Evolutionary conservation across 495 filamentous ascomycete genomes (phyloP).

Genomic region (Penicillium taxi): DNA sequence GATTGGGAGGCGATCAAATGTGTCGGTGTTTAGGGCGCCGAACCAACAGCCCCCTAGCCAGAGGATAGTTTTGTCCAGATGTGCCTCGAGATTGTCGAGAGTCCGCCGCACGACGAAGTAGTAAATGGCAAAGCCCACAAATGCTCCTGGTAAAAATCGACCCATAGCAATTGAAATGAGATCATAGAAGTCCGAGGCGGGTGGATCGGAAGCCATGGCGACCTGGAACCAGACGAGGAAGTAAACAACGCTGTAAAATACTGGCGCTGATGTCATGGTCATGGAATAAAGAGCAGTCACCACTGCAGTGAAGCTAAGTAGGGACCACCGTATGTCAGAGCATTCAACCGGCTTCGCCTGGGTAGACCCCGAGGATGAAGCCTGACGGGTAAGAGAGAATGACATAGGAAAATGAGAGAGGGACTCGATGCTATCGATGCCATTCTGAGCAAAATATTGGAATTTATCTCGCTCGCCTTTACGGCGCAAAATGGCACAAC

Average conservation of each 20-base stretch:
- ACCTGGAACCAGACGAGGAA: conserved; percentile 67
- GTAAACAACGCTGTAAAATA: conserved; percentile 61
- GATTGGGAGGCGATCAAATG: conserved; percentile 70
- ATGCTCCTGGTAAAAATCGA: conserved; percentile 65
- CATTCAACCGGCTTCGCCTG: conserved; percentile 32
- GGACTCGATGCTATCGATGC: conserved; percentile 58
- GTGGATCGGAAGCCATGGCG: conserved; percentile 64
- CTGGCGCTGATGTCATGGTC: conserved; percentile 52
- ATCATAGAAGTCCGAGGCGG: conserved; percentile 40
- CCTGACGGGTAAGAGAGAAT: conserved; percentile 46
- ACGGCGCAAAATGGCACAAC: conserved; percentile 62
- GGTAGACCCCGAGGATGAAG: conserved; percentile 10
- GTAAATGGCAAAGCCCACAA: conserved; percentile 63
- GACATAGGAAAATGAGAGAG: conserved; percentile 63
- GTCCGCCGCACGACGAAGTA: conserved; percentile 46
- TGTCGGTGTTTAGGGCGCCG: conserved; percentile 67
- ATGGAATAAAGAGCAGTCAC: conserved; percentile 59
- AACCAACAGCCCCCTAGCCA: conserved; percentile 74
- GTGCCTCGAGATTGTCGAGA: conserved; percentile 50
- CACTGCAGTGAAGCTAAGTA: conserved; percentile 56
- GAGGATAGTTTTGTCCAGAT: conserved; percentile 64
- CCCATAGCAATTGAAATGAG: conserved; percentile 58
- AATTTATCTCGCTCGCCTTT: conserved; percentile 53
- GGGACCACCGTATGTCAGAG: conserved; percentile 58
- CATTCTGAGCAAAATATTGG: conserved; percentile 43